phyloP scores from a whole-genome alignment of 2,329 filamentous ascomycete genomes.

The Rhynchosporium agropyri region DNA sequence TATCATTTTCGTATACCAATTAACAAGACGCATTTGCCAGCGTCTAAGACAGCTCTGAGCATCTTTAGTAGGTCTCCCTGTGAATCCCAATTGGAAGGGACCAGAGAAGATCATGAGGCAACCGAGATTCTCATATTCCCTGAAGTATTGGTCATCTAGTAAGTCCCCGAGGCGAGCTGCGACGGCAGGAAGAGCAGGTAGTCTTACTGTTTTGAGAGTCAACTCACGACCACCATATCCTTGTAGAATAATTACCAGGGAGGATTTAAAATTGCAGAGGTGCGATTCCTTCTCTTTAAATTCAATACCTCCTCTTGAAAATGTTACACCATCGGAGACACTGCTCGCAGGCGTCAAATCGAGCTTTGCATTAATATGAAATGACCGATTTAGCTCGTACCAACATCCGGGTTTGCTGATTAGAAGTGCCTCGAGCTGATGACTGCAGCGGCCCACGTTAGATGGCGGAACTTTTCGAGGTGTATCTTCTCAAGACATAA shows the following conservation, averaged over 20 bases:
- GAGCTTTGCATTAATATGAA: no score
- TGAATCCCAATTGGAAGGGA: not conserved
- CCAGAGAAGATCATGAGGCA: not conserved
- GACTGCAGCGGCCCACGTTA: no score
- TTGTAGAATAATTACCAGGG: constrained; percentile 2
- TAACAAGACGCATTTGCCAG: no score
- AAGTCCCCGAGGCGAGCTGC: constrained; percentile 12
- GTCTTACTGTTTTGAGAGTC: constrained; percentile 1
- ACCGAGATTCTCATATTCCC: constrained; percentile 13
- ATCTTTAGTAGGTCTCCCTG: not conserved
- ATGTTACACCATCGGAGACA: no score
- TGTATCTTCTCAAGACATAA: not conserved
- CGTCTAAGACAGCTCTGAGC: no score
- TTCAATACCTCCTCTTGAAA: no score
- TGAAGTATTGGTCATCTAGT: constrained; percentile 17
- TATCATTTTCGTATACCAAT: no score
- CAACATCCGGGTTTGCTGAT: no score
- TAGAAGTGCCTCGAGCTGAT: no score
- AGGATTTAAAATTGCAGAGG: not conserved
- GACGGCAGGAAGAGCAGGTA: constrained; percentile 19
- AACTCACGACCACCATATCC: constrained; percentile 11
- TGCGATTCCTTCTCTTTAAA: not conserved
- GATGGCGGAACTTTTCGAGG: not conserved
- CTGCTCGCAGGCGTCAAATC: no score
- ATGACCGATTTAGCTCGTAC: no score